Evolutionary conservation across 1,284 basidiomycete species (phyloP).

Genomic region (Apiotrichum sp.): DNA sequence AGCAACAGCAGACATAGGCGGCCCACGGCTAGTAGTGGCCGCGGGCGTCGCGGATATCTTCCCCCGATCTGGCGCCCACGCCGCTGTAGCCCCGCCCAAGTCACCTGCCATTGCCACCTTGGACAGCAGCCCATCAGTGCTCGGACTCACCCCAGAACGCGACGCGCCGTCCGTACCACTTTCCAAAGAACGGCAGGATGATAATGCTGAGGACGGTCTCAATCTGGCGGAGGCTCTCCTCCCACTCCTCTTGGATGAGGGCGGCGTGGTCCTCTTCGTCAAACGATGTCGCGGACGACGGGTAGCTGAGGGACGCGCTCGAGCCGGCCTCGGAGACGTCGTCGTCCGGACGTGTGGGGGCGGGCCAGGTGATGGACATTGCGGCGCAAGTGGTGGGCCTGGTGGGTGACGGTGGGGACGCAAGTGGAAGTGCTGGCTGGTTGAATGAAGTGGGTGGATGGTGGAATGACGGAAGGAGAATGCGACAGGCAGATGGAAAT

Average conservation of each 20-base stretch:
- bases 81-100: too few species aligned
- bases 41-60: too few species aligned
- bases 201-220: constrained; percentile 72
- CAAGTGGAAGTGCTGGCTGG: too few species aligned
- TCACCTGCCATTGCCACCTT: too few species aligned
- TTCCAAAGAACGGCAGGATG: constrained; percentile 77
- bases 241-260: constrained; percentile 83
- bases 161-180: constrained; percentile 77
- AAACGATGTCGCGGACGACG: constrained; percentile 50
- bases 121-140: too few species aligned
- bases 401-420: too few species aligned
- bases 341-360: constrained; percentile 6
- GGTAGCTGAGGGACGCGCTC: constrained; percentile 33
- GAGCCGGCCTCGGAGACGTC: constrained; percentile 16
- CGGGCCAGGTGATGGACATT: constrained; percentile 36
- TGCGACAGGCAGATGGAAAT: too few species aligned
- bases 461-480: too few species aligned
- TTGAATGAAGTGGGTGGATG: too few species aligned
- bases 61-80: too few species aligned
- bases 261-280: constrained; percentile 62
- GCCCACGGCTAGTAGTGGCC: neutral
- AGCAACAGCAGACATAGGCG: constrained; percentile 3
- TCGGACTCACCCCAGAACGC: constrained; percentile 69
- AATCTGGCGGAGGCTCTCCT: constrained; percentile 77
- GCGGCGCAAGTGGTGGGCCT: neutral